Evolutionary conservation across 257 asterid genomes (phyloP), one percentile per base, ranked within the genome.

Genomic region (Lavandula angustifolia): DNA sequence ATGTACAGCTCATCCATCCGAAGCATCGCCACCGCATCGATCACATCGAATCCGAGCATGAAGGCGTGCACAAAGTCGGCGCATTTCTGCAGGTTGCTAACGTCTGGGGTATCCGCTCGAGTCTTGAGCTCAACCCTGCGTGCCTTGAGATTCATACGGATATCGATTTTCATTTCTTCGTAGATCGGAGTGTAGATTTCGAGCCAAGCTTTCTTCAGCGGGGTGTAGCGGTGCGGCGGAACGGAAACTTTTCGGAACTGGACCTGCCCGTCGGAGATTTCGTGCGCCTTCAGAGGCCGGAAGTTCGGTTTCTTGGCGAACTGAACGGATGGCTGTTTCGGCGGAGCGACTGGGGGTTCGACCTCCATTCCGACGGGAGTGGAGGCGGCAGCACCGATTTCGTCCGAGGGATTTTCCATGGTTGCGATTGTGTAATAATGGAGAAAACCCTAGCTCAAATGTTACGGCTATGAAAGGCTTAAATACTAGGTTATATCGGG

Each of bases 1-100:
- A 86, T 89, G 49, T 81, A 88, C 18, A 91, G 82, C 75, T 88
- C 98, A 52, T 91, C 98, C 80, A 91, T 38, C 3, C 98, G 84
- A 18, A 91, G 86, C 78, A 91, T 11, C 5, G 96, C 83, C 5
- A 82, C 82, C 0, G 94, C 94, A 34, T 91, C 98, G 10, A 76
- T 54, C 0, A 83, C 65, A 7, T 91, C 98, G 53, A 91, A 88
- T 2, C 98, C 98, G 0, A 91, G 85, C 86, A 76, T 80, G 76
- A 91, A 91, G 1, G 96, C 96, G 78, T 91, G 98, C 14, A 84
- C 92, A n/a, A 91, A 88, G 44, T 91, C 98, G 1, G 96, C 96
- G 65, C 84, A 81, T n/a, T 84, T 91, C 60, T 88, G 96, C 61
- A 91, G 88, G 70, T 91, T 81, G 79, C 94, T 82, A 9, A 84